Evolutionary conservation across 2,329 filamentous ascomycete genomes (phyloP), one percentile per base, ranked within the genome.

Genomic region (Graphilbum fragrans): DNA sequence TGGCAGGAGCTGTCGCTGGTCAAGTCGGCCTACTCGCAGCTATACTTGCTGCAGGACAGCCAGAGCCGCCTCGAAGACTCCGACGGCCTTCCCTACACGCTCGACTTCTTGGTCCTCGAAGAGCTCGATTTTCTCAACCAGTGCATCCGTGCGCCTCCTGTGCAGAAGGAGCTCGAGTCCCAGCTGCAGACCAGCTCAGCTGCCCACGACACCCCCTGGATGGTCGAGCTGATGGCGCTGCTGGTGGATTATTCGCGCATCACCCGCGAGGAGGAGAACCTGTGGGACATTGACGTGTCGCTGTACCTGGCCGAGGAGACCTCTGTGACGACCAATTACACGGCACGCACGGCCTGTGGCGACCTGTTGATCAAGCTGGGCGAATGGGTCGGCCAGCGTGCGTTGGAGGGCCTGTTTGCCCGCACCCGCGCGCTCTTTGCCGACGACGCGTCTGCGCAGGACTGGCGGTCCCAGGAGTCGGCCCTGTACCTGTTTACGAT

Each of bases 221-320:
- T 95, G 50, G 72, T 83, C 27, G 84, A 94, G 53, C 78, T 95
- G 18, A 83, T 95, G 76, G 84, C 82, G 57, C 72, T 95, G 49
- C 76, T 87, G 10, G 78, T 87, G 18, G 77, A 80, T 1, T 96
- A 94, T 60, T 82, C 87, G 12, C 86, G 90, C 49, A 93, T 98
- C 52, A 88, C 84, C 2, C 80, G 77, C 22, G 92, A 98, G 58
- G 92, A 96, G 55, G 86, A 95, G 62, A 86, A 85, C 8, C 64
- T 98, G 10, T 98, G 92, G 92, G 86, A 95, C 52, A 86, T 95
- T 47, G 92, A 98, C 59, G 83, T 93, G 50, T 96, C 94, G 44
- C 74, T 98, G 2, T 98, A 93, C 61, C 70, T 98, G 37, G 90
- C 87, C 1, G 92, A 98, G 60, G 90, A 96, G 63, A 90, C 86